Evolutionary conservation across 1,284 basidiomycete genomes (phyloP).

Genomic region (Malassezia nana): DNA sequence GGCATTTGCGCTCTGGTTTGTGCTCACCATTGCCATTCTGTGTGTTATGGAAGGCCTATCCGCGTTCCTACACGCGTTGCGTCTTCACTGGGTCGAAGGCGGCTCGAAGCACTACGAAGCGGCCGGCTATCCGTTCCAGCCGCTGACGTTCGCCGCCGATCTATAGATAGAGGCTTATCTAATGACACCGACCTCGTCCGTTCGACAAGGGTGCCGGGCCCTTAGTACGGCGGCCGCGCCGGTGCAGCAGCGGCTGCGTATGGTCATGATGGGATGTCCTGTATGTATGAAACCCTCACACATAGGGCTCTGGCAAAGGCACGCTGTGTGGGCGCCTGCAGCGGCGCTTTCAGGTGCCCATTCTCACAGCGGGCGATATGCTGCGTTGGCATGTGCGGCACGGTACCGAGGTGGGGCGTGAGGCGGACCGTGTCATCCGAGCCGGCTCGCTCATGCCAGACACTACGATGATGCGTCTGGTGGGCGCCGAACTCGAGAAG

Average conservation of each 20-base stretch:
- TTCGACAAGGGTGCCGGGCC: too few species aligned
- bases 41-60: slow-evolving; percentile 81
- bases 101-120: slow-evolving; percentile 95
- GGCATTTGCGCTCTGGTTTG: slow-evolving; percentile 71
- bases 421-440: slow-evolving; percentile 32
- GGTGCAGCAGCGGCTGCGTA: slow-evolving; percentile 26
- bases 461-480: slow-evolving; percentile 39
- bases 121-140: slow-evolving; percentile 58
- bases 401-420: slow-evolving; percentile 28
- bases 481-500: slow-evolving; percentile 24
- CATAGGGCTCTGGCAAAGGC: slow-evolving; percentile 41
- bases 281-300: slow-evolving; percentile 2
- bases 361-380: slow-evolving; percentile 38
- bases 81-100: slow-evolving; percentile 94
- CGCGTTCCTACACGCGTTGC: slow-evolving; percentile 79
- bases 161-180: background rate
- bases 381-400: slow-evolving; percentile 35
- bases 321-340: slow-evolving; percentile 36
- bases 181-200: background rate
- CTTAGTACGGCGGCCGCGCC: too few species aligned
- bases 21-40: slow-evolving; percentile 57
- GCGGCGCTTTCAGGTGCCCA: slow-evolving; percentile 20
- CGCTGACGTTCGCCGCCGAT: slow-evolving; percentile 23
- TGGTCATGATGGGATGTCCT: slow-evolving; percentile 42
- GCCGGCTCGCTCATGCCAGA: slow-evolving; percentile 44